phyloP scores from a whole-genome alignment of 2,329 filamentous ascomycete genomes.

The Clathrospora elynae region DNA sequence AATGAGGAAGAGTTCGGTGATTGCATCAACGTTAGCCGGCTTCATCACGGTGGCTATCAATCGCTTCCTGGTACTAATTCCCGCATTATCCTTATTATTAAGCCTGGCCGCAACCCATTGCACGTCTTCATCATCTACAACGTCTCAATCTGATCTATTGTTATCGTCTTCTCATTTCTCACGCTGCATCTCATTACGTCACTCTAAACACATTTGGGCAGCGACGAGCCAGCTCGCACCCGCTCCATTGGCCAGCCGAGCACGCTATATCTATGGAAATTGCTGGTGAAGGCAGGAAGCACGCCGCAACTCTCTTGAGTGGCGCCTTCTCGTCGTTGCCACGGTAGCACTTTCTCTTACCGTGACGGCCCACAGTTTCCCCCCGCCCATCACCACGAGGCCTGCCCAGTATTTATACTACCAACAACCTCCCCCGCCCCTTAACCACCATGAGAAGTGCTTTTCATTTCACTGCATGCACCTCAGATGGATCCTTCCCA shows the following conservation, averaged over 20 bases:
- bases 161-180: not conserved
- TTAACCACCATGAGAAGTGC: slow-evolving; percentile 1
- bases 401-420: slow-evolving; percentile 7
- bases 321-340: not conserved
- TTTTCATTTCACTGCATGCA: slow-evolving; percentile 2
- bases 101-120: not conserved
- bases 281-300: slow-evolving; percentile 4
- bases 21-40: not conserved
- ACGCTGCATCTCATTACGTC: slow-evolving; percentile 6
- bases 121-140: not conserved
- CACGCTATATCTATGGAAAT: not conserved
- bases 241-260: slow-evolving; percentile 2
- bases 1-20: not conserved
- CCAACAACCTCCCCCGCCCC: not conserved
- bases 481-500: slow-evolving; percentile 10
- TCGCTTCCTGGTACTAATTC: not conserved
- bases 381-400: slow-evolving; percentile 8
- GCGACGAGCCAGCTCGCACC: not conserved
- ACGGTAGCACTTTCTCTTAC: slow-evolving; percentile 9
- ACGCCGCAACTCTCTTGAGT: slow-evolving; percentile 1
- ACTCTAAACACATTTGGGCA: slow-evolving; percentile 2
- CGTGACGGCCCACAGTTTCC: slow-evolving; percentile 3
- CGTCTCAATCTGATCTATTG: not conserved
- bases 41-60: not conserved
- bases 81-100: not conserved